Percentiles rank a stretch among this genome's conserved stretches.
Evolutionary conservation across 441 rosid species (phyloP).

Genomic region (Melastoma candidum): DNA sequence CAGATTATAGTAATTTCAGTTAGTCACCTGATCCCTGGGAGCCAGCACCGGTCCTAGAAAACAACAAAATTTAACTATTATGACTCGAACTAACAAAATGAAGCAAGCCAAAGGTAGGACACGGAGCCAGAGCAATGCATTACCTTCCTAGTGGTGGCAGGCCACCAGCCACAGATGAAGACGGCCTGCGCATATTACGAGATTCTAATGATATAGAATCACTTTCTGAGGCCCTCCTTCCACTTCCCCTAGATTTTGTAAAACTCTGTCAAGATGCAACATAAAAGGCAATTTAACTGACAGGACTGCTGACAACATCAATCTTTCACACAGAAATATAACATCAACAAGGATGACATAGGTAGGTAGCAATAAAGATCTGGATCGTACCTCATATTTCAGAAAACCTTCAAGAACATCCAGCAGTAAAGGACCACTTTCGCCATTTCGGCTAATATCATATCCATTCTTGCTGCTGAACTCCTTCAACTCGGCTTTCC

Average conservation of each 20-base stretch:
- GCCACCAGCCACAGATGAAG: conserved; percentile 75
- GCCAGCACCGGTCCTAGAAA: conserved; percentile 43
- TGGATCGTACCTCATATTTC: conserved; percentile 54
- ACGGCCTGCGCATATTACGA: conserved; percentile 62
- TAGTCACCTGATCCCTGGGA: conserved; percentile 68
- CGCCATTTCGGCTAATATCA: conserved; percentile 75
- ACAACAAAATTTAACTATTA: background rate
- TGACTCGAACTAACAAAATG: background rate
- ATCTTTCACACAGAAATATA: too few relatives aligned
- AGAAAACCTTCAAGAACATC: conserved; percentile 95
- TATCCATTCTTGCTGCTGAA: conserved; percentile 76
- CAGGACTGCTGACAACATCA: too few relatives aligned
- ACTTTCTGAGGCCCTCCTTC: conserved; percentile 57
- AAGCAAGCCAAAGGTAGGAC: conserved; percentile 6
- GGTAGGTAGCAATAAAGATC: too few relatives aligned
- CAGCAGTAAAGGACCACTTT: conserved; percentile 68
- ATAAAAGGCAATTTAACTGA: background rate
- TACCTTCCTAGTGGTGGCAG: conserved; percentile 91
- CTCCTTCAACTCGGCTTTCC: conserved; percentile 84
- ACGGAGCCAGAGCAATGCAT: conserved; percentile 6
- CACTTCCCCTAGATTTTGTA: conserved; percentile 50
- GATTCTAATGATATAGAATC: conserved; percentile 60
- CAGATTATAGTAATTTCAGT: conserved; percentile 3
- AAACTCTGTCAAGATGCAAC: conserved; percentile 37
- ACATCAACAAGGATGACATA: too few relatives aligned